phyloP scores from a whole-genome alignment of 1,284 basidiomycete genomes.

The Grifola frondosa region DNA sequence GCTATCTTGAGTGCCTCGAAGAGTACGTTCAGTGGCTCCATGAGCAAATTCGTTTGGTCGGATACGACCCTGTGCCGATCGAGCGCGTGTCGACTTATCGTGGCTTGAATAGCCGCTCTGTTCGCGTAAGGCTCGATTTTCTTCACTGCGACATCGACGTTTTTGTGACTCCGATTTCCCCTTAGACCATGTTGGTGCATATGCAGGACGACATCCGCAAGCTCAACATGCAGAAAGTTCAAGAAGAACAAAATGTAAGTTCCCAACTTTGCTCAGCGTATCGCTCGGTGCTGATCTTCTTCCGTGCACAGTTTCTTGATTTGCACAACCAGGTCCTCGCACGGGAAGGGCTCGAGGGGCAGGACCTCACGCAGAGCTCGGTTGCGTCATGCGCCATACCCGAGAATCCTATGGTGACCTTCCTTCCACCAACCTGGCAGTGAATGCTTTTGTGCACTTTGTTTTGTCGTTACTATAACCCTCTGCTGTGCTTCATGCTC shows the following conservation, averaged over 20 bases:
- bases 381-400: too few relatives aligned
- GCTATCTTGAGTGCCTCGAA: slow-evolving; percentile 70
- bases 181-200: slow-evolving; percentile 55
- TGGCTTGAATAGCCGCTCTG: slow-evolving; percentile 59
- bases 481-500: too few relatives aligned
- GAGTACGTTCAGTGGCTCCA: slow-evolving; percentile 66
- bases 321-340: slow-evolving; percentile 23
- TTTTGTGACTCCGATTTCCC: background rate
- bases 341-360: too few relatives aligned
- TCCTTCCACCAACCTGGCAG: too few relatives aligned
- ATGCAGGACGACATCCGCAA: slow-evolving; percentile 56
- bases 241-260: slow-evolving; percentile 55
- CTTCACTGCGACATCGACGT: background rate
- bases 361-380: too few relatives aligned
- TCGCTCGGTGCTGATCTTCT: background rate
- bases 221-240: slow-evolving; percentile 45
- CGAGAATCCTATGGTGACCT: too few relatives aligned
- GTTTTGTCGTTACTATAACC: too few relatives aligned
- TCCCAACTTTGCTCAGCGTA: too few relatives aligned
- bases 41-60: slow-evolving; percentile 53
- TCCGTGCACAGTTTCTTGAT: slow-evolving; percentile 24
- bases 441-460: too few relatives aligned
- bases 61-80: slow-evolving; percentile 46
- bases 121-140: slow-evolving; percentile 35
- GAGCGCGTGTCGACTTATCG: slow-evolving; percentile 55